These are phyloP conservation scores for Tetrastigma voinierianum DNA, from an alignment of 164 flowering plant genomes.

Conservation along the genomic window DNA sequence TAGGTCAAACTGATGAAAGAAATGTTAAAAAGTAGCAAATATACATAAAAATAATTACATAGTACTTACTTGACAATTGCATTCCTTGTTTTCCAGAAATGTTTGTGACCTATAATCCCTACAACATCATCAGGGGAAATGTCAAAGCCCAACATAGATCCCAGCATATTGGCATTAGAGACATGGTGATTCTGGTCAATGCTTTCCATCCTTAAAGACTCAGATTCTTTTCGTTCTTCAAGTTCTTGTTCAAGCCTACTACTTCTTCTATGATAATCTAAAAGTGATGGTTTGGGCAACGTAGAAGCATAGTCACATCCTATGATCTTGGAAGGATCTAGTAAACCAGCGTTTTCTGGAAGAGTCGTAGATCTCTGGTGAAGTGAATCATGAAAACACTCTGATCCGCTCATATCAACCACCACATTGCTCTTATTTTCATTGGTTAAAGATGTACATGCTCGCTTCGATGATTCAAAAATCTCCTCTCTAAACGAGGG, in stretches of 20 bases:
- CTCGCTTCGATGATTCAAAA: constrained; percentile 11
- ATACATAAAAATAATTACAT: background rate
- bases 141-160: constrained; percentile 51
- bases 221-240: background rate
- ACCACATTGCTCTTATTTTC: constrained; percentile 15
- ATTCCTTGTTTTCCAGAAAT: constrained; percentile 89
- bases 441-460: constrained; percentile 8
- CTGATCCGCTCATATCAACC: background rate
- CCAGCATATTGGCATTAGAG: constrained; percentile 75
- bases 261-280: no score
- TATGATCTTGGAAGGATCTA: no score
- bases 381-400: constrained; percentile 7
- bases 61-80: constrained; percentile 85
- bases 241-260: no score
- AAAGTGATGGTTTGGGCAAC: no score
- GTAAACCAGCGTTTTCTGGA: background rate
- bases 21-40: background rate
- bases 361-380: constrained; percentile 3
- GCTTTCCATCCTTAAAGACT: constrained; percentile 24
- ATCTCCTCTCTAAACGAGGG: background rate
- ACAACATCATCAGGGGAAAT: constrained; percentile 93
- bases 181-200: constrained; percentile 50
- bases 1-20: constrained; percentile 1
- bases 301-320: no score
- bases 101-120: constrained; percentile 78